Evolutionary conservation across 495 filamentous ascomycete genomes (phyloP), one percentile per base, ranked within the genome.

Genomic region (Penicillium psychrofluorescens): DNA sequence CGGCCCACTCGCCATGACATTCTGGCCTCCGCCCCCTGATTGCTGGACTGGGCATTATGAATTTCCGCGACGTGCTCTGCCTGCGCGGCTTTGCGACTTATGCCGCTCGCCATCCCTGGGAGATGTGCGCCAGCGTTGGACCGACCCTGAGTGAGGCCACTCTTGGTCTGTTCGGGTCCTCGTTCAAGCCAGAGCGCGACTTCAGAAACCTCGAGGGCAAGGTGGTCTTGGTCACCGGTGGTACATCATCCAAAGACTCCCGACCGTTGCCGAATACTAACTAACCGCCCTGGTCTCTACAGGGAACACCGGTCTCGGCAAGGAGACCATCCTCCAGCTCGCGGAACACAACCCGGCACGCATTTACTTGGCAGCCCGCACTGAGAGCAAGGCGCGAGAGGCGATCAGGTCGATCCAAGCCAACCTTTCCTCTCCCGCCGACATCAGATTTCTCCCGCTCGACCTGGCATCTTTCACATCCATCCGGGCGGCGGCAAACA

Each of bases 261-360:
- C 22, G 22, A 22, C 22, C 22, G 6, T 3, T 22, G 22, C 4
- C 22, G 22, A 22, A 3, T 22, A 22, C 22, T 22, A 22, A 22
- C 22, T 22, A 22, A 22, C 22, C 22, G 22, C 22, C 16, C 22
- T 22, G 6, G 27, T 13, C 15, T 16, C 12, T 11, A 16, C 41
- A 81, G 82, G 81, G 30, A 88, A 80, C 53, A 64, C 71, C 37
- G 86, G 86, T 3, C 67, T 88, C 4, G 84, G 84, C 47, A 75
- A 76, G 58, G 77, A 81, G 50, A 76, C 82, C 12, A 63, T 85
- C 38, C 61, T 75, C 43, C 74, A 80, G 27, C 72, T 86, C 8
- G 77, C 79, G 15, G 68, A 71, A 41, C 84, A 86, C 53, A 50
- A 66, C 31, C 80, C 83, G 11, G 55, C 71, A 8, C 72, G 76